These are phyloP conservation scores for Penicillium sp. DNA, from an alignment of 2,329 filamentous ascomycete genomes.

Conservation along the genomic window DNA sequence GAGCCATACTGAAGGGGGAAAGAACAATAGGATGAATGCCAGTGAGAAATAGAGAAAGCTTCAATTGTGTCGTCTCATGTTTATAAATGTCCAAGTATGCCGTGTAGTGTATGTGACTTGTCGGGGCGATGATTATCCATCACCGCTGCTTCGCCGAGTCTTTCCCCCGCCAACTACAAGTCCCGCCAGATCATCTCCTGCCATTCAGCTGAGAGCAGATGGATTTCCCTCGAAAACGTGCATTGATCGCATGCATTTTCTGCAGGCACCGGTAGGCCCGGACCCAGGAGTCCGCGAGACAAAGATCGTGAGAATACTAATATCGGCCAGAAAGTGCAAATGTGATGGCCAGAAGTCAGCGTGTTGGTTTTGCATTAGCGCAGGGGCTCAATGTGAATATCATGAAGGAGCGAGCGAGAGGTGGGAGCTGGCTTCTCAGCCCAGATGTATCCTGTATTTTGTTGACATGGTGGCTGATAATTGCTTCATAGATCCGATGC, in stretches of 20 bases:
- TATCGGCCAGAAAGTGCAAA: conserved; percentile 15
- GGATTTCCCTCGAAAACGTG: conserved; percentile 21
- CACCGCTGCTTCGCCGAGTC: too few relatives aligned
- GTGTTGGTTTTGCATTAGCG: conserved; percentile 17
- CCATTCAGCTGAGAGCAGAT: too few relatives aligned
- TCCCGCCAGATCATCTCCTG: too few relatives aligned
- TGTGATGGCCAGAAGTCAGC: conserved; percentile 19
- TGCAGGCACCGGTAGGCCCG: conserved; percentile 19
- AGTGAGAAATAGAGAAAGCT: too few relatives aligned
- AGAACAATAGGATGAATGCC: too few relatives aligned
- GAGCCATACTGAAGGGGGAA: conserved; percentile 15
- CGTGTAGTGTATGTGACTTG: too few relatives aligned
- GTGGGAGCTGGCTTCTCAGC: conserved; percentile 4
- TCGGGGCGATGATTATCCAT: too few relatives aligned
- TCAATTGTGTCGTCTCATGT: too few relatives aligned
- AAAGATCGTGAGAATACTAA: neutral
- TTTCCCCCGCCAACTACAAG: too few relatives aligned
- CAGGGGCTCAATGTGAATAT: conserved; percentile 20
- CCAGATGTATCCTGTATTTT: too few relatives aligned
- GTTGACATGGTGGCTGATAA: too few relatives aligned
- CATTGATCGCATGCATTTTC: conserved; percentile 18
- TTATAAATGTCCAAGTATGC: too few relatives aligned
- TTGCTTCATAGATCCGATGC: conserved; percentile 1
- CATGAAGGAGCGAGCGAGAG: conserved; percentile 17
- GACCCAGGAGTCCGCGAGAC: neutral